Percentiles rank a stretch among this genome's conserved stretches.
These are phyloP conservation scores for Geotrichum europaeum DNA, from an alignment of 1,139 yeast genomes.

Conservation along the genomic window DNA sequence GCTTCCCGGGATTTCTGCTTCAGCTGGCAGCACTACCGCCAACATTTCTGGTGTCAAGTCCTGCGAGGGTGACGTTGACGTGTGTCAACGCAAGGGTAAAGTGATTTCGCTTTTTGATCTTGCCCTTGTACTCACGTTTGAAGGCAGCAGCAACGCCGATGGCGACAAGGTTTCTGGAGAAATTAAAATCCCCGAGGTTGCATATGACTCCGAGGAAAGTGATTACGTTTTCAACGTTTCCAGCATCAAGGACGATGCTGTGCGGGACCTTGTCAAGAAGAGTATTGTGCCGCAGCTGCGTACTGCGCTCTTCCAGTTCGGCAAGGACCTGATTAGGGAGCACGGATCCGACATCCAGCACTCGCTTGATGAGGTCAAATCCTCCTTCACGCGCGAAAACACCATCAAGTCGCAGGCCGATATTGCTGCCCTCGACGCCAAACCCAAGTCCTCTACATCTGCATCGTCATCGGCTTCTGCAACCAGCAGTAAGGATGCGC, in stretches of 20 bases:
- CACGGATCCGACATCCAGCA: constrained; percentile 88
- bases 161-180: constrained; percentile 49
- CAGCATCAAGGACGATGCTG: constrained; percentile 46
- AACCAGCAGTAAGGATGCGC: constrained; percentile 28
- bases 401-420: constrained; percentile 16
- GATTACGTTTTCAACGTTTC: constrained; percentile 78
- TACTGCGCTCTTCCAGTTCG: constrained; percentile 54
- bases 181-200: constrained; percentile 81
- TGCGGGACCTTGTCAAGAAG: constrained; percentile 49
- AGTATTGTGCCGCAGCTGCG: constrained; percentile 67
- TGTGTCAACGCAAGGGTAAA: constrained; percentile 93
- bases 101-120: constrained; percentile 88
- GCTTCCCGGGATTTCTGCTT: constrained; percentile 47
- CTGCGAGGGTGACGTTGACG: constrained; percentile 93
- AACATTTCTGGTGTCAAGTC: constrained; percentile 53
- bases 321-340: constrained; percentile 63
- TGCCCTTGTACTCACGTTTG: constrained; percentile 55
- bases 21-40: constrained; percentile 37
- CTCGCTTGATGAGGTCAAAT: constrained; percentile 59
- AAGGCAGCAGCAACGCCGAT: constrained; percentile 41
- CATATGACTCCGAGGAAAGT: constrained; percentile 83
- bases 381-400: constrained; percentile 47
- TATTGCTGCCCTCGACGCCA: constrained; percentile 17
- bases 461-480: constrained; percentile 19
- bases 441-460: constrained; percentile 15